A percentile compares a stretch with the other conserved stretches of the same genome.
Conservation (phyloP, 2,329 filamentous ascomycete species). For the Colletotrichum costaricense region DNA sequence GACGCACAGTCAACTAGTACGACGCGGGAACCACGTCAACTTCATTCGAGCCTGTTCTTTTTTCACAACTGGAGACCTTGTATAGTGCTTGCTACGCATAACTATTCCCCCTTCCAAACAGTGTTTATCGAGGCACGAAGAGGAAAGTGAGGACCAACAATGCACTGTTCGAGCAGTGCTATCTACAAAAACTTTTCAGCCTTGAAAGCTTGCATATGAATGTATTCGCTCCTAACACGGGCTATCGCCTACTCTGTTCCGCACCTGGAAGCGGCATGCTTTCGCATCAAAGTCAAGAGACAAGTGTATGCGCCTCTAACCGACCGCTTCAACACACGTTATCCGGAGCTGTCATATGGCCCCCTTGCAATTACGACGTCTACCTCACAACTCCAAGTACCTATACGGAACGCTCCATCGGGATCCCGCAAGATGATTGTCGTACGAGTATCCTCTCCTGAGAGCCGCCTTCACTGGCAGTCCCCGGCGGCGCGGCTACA, state of each 20-base stretch:
- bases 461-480: conserved; percentile 22
- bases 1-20: conserved; percentile 18
- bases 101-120: not conserved
- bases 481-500: conserved; percentile 32
- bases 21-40: conserved; percentile 28
- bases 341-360: not conserved
- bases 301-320: conserved; percentile 2
- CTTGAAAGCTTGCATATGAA: not conserved
- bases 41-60: conserved; percentile 18
- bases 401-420: conserved; percentile 11
- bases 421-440: conserved; percentile 30
- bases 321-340: not conserved
- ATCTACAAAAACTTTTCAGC: not conserved
- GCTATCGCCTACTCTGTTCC: not conserved
- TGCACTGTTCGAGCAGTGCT: not conserved
- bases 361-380: conserved; percentile 14
- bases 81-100: not conserved
- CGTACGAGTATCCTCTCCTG: conserved; percentile 33
- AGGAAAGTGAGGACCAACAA: not conserved
- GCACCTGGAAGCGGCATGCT: not conserved
- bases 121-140: not conserved
- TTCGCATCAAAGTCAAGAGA: not conserved
- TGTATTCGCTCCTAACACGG: not conserved
- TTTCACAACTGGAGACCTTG: conserved; percentile 8
- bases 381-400: conserved; percentile 10